Percentiles rank a stretch among this genome's conserved stretches.
Conservation (phyloP, 2,329 filamentous ascomycete species). For the Fusarium succisae region DNA sequence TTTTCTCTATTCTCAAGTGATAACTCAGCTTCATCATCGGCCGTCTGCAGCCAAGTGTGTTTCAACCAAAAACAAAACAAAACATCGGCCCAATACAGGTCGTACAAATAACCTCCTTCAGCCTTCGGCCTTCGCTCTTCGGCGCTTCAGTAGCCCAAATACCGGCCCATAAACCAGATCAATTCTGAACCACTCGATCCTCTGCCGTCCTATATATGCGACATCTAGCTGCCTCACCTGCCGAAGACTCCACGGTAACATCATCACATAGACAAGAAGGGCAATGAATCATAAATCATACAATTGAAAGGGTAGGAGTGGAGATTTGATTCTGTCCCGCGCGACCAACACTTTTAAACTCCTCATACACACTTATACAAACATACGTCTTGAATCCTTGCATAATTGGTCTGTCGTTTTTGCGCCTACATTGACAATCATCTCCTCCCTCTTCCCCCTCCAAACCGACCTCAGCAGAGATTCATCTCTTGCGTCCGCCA, state of each 20-base stretch:
- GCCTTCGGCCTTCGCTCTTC: not conserved
- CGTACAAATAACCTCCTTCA: not conserved
- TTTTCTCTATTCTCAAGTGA: not conserved
- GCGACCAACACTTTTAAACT: conserved; percentile 32
- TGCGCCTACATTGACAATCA: conserved; percentile 40
- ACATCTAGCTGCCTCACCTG: not conserved
- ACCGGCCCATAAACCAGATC: not conserved
- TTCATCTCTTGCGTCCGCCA: conserved; percentile 28
- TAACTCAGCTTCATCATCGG: not conserved
- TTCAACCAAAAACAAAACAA: conserved; percentile 5
- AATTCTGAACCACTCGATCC: not conserved
- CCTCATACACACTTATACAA: conserved; percentile 18
- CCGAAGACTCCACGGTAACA: not conserved
- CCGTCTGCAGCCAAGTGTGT: not conserved
- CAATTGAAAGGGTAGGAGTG: conserved; percentile 42
- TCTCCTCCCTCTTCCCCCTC: conserved; percentile 20
- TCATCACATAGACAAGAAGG: not conserved
- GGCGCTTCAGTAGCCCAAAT: conserved; percentile 14
- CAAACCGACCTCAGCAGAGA: conserved; percentile 9
- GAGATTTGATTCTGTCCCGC: conserved; percentile 44
- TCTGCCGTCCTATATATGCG: not conserved
- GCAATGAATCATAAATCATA: not conserved
- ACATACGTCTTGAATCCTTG: conserved; percentile 1
- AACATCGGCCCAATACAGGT: not conserved
- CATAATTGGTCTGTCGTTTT: conserved; percentile 27